Percentiles rank a stretch among this genome's conserved stretches.
Evolutionary conservation across 495 filamentous ascomycete species (phyloP).

Genomic region (Aspergillus nidulans): DNA sequence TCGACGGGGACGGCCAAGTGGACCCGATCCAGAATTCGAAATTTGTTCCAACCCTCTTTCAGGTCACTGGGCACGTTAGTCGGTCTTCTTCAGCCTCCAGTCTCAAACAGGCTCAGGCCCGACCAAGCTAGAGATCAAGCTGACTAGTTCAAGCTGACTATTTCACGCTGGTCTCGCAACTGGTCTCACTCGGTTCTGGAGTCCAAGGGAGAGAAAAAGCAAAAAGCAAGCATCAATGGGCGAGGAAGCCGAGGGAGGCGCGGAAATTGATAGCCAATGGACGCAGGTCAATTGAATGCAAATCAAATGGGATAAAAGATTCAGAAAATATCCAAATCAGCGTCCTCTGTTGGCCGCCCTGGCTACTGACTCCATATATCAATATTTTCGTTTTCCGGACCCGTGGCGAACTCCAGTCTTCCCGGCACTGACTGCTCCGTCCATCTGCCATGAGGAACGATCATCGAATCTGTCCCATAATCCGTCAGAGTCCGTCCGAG

Average conservation of each 20-base stretch:
- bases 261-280: constrained; percentile 8
- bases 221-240: neutral
- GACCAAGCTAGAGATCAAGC: neutral
- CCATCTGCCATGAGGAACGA: no score
- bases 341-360: neutral
- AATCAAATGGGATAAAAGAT: constrained; percentile 22
- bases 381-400: neutral
- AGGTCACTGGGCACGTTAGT: neutral
- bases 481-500: neutral
- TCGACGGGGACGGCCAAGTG: constrained; percentile 8
- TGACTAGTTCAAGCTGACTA: neutral
- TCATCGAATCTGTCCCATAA: no score
- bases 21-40: constrained; percentile 8
- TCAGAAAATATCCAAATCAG: no score
- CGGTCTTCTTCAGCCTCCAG: neutral
- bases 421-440: neutral
- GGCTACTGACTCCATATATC: neutral
- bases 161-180: no score
- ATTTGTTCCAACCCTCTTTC: no score
- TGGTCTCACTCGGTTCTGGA: neutral
- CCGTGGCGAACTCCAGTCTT: neutral
- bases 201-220: neutral
- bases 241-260: constrained; percentile 7
- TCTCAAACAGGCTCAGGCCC: no score
- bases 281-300: constrained; percentile 10